Evolutionary conservation across 1,284 basidiomycete species (phyloP), one percentile per base, ranked within the genome.

Genomic region (Rhodotorula sp.): DNA sequence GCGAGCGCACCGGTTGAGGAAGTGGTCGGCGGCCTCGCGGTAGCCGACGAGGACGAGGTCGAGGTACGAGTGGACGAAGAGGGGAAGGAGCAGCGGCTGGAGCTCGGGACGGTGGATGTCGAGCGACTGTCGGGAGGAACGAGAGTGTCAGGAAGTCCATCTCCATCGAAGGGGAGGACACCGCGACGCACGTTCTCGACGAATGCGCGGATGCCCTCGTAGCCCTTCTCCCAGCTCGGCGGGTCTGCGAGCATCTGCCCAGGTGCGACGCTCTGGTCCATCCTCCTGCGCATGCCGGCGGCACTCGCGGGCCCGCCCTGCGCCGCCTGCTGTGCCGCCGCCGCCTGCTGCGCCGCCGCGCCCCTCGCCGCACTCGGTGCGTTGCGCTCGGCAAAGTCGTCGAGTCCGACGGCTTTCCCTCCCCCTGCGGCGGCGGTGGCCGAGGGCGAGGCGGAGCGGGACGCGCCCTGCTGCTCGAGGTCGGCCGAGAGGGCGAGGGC

Each of bases 31-130:
- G 74, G 93, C 91, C 77, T 93, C 90, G 77, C 91, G 90, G 81
- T 92, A 93, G 7, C 92, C 93, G 73, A 90, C 89, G 78, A 94
- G 89, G 66, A 98, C 89, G 61, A 99, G 86, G 81, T 98, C 95
- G 49, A 99, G 86, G 82, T 96, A 98, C 79, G 97, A 97, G 82
- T 99, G 94, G 55, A 92, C 93, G 80, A 98, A 99, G 73, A 99
- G 91, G 7, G 97, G 97, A 79, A 95, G 95, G 23, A 97, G 84
- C 49, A 99, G 89, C 50, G 93, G 92, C 72, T 91, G 85, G 76
- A 99, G 91, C 82, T 99, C 95, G 70, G 93, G 92, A 66, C 83
- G 80, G 67, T 79, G 78, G 56, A 80, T 80, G 72, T 79, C 79
- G 65, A 80, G 74, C 56, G 79, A 78, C 77, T 78, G 55, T 27